phyloP scores from a whole-genome alignment of 495 filamentous ascomycete genomes.

The Amorphotheca resinae region DNA sequence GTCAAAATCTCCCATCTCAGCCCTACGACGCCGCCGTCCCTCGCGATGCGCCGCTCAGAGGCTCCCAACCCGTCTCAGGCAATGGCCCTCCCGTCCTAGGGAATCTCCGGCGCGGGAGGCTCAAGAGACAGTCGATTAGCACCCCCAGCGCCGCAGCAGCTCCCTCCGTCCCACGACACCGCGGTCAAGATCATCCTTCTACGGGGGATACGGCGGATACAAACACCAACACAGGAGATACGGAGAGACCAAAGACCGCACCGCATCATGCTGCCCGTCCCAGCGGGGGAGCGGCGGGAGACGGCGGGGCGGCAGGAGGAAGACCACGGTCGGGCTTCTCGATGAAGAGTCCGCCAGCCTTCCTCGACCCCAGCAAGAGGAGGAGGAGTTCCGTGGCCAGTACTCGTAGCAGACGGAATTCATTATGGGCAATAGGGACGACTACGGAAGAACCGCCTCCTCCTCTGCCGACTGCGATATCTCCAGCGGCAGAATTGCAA shows the following conservation, averaged over 20 bases:
- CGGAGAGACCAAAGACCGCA: conserved; percentile 10
- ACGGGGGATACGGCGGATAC: too few relatives aligned
- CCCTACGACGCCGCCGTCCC: conserved; percentile 21
- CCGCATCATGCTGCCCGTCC: conserved; percentile 12
- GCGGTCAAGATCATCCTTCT: too few relatives aligned
- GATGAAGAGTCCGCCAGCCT: conserved; percentile 11
- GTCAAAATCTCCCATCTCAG: not conserved
- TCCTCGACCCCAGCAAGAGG: conserved; percentile 1
- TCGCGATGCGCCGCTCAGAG: conserved; percentile 17
- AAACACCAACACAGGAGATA: too few relatives aligned
- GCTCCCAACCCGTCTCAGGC: conserved; percentile 22
- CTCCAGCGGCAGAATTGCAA: not conserved
- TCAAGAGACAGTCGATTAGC: conserved; percentile 3
- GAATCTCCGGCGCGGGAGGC: conserved; percentile 6
- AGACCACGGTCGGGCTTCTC: conserved; percentile 16
- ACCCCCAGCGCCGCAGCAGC: not conserved
- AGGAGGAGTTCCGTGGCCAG: not conserved
- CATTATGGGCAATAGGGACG: not conserved
- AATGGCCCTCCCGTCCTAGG: conserved; percentile 18
- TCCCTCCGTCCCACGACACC: conserved; percentile 6
- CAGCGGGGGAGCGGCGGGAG: conserved; percentile 1
- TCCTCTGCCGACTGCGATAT: not conserved
- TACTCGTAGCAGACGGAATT: conserved; percentile 3
- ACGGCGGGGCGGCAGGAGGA: not conserved
- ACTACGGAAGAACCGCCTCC: not conserved